These are phyloP conservation scores for Fusarium caatingaense DNA, from an alignment of 2,329 filamentous ascomycete species.

Conservation along the genomic window DNA sequence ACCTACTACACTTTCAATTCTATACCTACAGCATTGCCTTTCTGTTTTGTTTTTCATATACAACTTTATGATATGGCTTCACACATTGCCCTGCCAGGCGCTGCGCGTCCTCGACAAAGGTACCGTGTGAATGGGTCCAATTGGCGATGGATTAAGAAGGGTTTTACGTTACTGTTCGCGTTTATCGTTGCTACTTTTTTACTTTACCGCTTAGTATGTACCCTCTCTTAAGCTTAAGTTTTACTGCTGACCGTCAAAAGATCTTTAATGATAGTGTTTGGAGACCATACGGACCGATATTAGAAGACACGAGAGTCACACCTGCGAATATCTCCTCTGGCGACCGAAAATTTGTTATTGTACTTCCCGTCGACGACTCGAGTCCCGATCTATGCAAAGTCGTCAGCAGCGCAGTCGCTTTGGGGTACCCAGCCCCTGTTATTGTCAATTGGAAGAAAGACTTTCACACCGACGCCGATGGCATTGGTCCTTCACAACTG, in stretches of 20 bases:
- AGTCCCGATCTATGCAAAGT: constrained; percentile 48
- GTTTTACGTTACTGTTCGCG: constrained; percentile 2
- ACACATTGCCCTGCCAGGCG: constrained; percentile 28
- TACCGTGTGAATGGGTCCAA: constrained; percentile 31
- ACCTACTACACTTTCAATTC: background rate
- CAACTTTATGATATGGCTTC: constrained; percentile 35
- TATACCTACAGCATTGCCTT: background rate
- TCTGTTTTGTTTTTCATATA: background rate
- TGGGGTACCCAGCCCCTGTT: constrained; percentile 47
- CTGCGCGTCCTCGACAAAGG: constrained; percentile 29
- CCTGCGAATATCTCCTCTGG: constrained; percentile 26
- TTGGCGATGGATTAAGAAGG: constrained; percentile 30
- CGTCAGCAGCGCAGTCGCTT: constrained; percentile 42
- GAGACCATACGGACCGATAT: constrained; percentile 23
- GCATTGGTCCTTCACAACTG: constrained; percentile 45
- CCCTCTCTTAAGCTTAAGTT: background rate
- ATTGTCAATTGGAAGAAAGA: constrained; percentile 49
- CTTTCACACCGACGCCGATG: constrained; percentile 38
- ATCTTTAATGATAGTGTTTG: constrained; percentile 37
- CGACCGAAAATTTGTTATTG: constrained; percentile 41
- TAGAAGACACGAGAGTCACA: constrained; percentile 2
- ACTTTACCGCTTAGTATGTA: constrained; percentile 34
- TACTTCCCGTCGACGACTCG: constrained; percentile 43
- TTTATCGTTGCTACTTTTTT: constrained; percentile 13
- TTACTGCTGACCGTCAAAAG: constrained; percentile 17